Conservation (phyloP, 257 asterid species). For the Scutellaria barbata region DNA sequence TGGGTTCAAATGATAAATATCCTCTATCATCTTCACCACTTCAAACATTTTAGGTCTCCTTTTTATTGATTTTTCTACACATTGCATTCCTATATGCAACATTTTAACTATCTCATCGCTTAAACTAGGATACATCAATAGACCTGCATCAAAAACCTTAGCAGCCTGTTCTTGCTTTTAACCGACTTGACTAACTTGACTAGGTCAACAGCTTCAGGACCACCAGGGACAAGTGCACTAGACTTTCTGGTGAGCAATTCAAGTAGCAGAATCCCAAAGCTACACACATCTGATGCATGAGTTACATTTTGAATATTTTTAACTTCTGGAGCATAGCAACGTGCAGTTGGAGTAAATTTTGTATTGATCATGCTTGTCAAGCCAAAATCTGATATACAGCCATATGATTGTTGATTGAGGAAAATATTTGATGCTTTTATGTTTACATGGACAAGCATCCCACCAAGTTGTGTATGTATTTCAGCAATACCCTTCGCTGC, state of each 20-base stretch:
- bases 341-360: conserved; percentile 17
- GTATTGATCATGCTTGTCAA: conserved; percentile 1
- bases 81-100: conserved; percentile 38
- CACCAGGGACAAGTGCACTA: conserved; percentile 25
- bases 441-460: conserved; percentile 43
- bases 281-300: conserved; percentile 44
- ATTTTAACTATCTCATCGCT: conserved; percentile 27
- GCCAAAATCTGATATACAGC: conserved; percentile 40
- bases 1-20: neutral
- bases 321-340: conserved; percentile 37
- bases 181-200: conserved; percentile 37
- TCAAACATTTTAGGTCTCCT: conserved; percentile 41
- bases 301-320: conserved; percentile 24
- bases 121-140: conserved; percentile 24
- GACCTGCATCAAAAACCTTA: conserved; percentile 36
- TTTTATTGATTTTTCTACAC: conserved; percentile 29
- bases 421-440: conserved; percentile 40
- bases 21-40: conserved; percentile 37
- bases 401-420: conserved; percentile 16
- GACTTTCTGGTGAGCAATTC: conserved; percentile 40
- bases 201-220: conserved; percentile 38
- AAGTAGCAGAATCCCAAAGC: conserved; percentile 43
- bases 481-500: conserved; percentile 41
- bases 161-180: conserved; percentile 22
- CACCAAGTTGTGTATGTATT: conserved; percentile 28